Percentiles rank a stretch among this genome's conserved stretches.
Evolutionary conservation across 1,284 basidiomycete species (phyloP).

Genomic region (Meira nashicola): DNA sequence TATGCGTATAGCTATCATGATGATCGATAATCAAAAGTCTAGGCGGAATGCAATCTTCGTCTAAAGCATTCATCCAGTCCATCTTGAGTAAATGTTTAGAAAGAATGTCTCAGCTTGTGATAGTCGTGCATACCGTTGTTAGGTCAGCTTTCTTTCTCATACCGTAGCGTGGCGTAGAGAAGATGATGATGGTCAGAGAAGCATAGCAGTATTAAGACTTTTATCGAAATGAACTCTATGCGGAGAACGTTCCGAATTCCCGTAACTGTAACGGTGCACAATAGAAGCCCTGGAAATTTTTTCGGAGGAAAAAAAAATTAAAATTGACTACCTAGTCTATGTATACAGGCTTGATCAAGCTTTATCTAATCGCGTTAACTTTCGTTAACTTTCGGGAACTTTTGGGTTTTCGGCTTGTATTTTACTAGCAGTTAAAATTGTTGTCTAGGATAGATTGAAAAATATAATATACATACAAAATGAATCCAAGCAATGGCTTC

Average conservation of each 20-base stretch:
- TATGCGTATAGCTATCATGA: conserved; percentile 51
- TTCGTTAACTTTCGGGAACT: too few species aligned
- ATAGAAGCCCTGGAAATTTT: too few species aligned
- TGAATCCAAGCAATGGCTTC: too few species aligned
- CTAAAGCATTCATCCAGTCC: not conserved
- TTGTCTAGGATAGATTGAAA: not conserved
- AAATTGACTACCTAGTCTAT: too few species aligned
- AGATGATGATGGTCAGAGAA: not conserved
- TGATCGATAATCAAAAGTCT: conserved; percentile 49
- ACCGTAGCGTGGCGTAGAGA: not conserved
- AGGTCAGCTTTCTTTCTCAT: not conserved
- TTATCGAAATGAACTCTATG: too few species aligned
- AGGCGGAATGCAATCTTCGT: conserved; percentile 13
- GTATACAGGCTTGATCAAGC: too few species aligned
- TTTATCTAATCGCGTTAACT: too few species aligned
- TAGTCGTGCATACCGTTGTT: not conserved
- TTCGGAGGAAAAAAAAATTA: too few species aligned
- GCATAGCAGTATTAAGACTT: too few species aligned
- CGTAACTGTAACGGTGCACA: too few species aligned
- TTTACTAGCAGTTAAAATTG: not conserved
- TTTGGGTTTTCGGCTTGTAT: not conserved
- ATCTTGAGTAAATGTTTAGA: not conserved
- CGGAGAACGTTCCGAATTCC: too few species aligned
- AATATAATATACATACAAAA: not conserved
- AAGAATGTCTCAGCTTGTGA: not conserved